Evolutionary conservation across 768 basidiomycete species (phyloP).

Genomic region (Amanita jacksonii): DNA sequence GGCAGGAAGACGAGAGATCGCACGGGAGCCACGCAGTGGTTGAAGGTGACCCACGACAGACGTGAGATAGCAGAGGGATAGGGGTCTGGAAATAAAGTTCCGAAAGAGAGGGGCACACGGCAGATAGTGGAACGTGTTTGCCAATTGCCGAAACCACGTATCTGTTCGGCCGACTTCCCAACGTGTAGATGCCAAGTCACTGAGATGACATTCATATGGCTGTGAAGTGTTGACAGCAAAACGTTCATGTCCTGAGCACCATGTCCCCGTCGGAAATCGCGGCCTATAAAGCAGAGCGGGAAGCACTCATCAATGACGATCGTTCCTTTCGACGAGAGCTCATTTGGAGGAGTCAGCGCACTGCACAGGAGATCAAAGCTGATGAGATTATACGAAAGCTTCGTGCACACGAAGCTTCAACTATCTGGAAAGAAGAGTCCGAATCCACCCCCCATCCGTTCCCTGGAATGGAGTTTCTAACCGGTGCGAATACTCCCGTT

Average conservation of each 20-base stretch:
- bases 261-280: constrained; percentile 15
- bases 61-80: too few relatives aligned
- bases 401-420: constrained; percentile 40
- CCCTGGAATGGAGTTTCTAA: constrained; percentile 74
- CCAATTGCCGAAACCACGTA: too few relatives aligned
- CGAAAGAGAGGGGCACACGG: too few relatives aligned
- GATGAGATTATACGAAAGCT: constrained; percentile 48
- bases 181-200: not conserved
- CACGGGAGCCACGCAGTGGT: too few relatives aligned
- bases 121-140: too few relatives aligned
- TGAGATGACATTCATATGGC: too few relatives aligned
- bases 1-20: too few relatives aligned
- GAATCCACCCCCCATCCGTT: constrained; percentile 51
- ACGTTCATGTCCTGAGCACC: too few relatives aligned
- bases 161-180: too few relatives aligned
- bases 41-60: too few relatives aligned
- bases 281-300: constrained; percentile 23
- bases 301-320: constrained; percentile 32
- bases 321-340: constrained; percentile 43
- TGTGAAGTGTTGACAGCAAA: too few relatives aligned
- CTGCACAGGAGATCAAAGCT: constrained; percentile 37
- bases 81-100: too few relatives aligned
- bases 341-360: constrained; percentile 17
- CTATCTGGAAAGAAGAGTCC: constrained; percentile 51
- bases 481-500: constrained; percentile 31